Percentiles rank a stretch among this genome's conserved stretches.
These are phyloP conservation scores for Linum usitatissimum DNA, from an alignment of 345 rosid genomes.

Conservation along the genomic window DNA sequence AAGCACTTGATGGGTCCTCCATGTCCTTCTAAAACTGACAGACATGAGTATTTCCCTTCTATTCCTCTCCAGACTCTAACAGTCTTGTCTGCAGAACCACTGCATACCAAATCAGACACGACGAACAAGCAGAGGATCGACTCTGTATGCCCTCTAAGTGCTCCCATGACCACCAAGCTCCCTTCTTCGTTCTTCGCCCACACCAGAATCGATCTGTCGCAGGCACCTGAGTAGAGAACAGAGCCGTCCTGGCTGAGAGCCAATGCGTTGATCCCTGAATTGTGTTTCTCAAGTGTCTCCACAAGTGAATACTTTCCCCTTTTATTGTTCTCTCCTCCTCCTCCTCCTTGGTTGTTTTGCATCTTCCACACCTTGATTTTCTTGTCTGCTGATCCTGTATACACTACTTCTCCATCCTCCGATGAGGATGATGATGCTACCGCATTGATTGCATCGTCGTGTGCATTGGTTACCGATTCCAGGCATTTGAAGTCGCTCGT, in stretches of 20 bases:
- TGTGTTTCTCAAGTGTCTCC: constrained; percentile 48
- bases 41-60: constrained; percentile 35
- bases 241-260: constrained; percentile 48
- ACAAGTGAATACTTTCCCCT: constrained; percentile 40
- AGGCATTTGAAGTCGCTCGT: constrained; percentile 68
- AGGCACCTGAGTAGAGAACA: constrained; percentile 57
- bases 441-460: constrained; percentile 81
- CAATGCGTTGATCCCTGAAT: constrained; percentile 69
- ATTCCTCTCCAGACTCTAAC: constrained; percentile 61
- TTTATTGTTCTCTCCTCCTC: constrained; percentile 17
- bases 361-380: constrained; percentile 74
- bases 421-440: constrained; percentile 31
- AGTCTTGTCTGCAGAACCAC: constrained; percentile 81
- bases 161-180: constrained; percentile 37
- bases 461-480: constrained; percentile 71
- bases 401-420: constrained; percentile 38
- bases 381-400: constrained; percentile 81
- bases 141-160: constrained; percentile 61
- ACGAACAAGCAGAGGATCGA: constrained; percentile 57
- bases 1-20: constrained; percentile 82
- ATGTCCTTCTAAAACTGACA: constrained; percentile 69
- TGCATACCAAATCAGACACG: constrained; percentile 50
- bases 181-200: constrained; percentile 50
- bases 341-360: neutral
- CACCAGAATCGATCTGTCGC: constrained; percentile 56